Percentiles rank a stretch among this genome's conserved stretches.
phyloP scores from a whole-genome alignment of 2,329 filamentous ascomycete species.

The Lecanosticta acicola region DNA sequence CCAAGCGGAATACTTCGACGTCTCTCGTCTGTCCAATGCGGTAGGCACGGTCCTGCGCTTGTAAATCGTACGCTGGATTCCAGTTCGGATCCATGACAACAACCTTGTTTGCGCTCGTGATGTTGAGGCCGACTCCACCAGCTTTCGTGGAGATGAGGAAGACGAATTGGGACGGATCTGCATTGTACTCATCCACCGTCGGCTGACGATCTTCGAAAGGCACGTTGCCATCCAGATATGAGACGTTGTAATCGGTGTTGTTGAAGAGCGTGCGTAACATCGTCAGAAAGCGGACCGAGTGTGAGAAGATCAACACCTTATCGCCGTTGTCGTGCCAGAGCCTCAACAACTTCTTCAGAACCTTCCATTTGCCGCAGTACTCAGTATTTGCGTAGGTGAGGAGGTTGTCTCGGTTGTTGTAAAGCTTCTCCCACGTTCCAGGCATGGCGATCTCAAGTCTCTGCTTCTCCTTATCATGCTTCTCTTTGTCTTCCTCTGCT shows the following conservation, averaged over 20 bases:
- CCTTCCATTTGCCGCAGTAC: slow-evolving; percentile 95
- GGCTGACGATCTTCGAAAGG: slow-evolving; percentile 73
- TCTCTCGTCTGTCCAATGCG: slow-evolving; percentile 88
- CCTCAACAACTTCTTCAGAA: slow-evolving; percentile 75
- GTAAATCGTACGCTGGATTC: slow-evolving; percentile 92
- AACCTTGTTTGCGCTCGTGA: slow-evolving; percentile 96
- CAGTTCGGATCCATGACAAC: slow-evolving; percentile 96
- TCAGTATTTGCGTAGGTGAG: slow-evolving; percentile 76
- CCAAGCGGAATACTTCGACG: slow-evolving; percentile 89
- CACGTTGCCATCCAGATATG: slow-evolving; percentile 82
- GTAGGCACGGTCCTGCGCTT: slow-evolving; percentile 94
- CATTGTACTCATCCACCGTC: slow-evolving; percentile 85
- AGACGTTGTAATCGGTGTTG: slow-evolving; percentile 78
- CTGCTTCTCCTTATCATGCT: slow-evolving; percentile 70
- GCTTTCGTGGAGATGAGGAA: slow-evolving; percentile 94
- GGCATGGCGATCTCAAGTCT: slow-evolving; percentile 71
- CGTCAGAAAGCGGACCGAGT: slow-evolving; percentile 76
- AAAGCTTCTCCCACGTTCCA: slow-evolving; percentile 66
- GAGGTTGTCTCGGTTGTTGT: slow-evolving; percentile 69
- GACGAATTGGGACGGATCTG: slow-evolving; percentile 79
- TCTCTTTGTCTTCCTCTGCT: slow-evolving; percentile 59
- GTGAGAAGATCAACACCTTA: slow-evolving; percentile 93
- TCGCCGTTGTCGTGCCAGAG: slow-evolving; percentile 89
- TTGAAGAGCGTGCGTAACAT: slow-evolving; percentile 84
- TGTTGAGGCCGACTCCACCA: slow-evolving; percentile 90